phyloP scores from a whole-genome alignment of 2,329 filamentous ascomycete species.

The Aspergillus flavus region DNA sequence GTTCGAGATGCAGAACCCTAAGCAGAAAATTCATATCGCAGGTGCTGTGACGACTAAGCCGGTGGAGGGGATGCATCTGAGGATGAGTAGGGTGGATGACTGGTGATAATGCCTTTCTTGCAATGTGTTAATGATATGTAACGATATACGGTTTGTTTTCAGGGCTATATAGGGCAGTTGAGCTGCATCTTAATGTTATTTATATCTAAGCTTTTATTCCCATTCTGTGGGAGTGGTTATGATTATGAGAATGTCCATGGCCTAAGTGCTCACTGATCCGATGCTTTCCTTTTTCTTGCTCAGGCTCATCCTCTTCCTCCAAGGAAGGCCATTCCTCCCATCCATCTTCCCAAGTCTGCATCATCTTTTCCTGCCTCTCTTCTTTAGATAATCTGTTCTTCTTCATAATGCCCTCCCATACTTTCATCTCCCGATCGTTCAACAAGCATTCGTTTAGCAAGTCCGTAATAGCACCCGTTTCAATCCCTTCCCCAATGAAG shows the following conservation, averaged over 20 bases:
- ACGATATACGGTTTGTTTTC: not conserved
- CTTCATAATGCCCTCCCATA: slow-evolving; percentile 58
- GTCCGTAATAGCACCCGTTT: slow-evolving; percentile 54
- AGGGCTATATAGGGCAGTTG: not conserved
- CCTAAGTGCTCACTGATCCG: slow-evolving; percentile 34
- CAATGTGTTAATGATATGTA: slow-evolving; percentile 6
- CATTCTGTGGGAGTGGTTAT: slow-evolving; percentile 16
- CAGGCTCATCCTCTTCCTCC: slow-evolving; percentile 30
- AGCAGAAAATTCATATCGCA: slow-evolving; percentile 38
- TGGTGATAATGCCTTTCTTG: slow-evolving; percentile 26
- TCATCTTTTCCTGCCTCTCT: slow-evolving; percentile 51
- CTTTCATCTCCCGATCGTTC: slow-evolving; percentile 59
- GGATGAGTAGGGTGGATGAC: slow-evolving; percentile 33
- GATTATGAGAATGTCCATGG: slow-evolving; percentile 20
- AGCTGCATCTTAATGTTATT: not conserved
- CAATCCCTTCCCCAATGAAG: slow-evolving; percentile 70
- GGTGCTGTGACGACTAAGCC: slow-evolving; percentile 45
- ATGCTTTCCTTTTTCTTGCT: slow-evolving; percentile 25
- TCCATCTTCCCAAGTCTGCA: slow-evolving; percentile 60
- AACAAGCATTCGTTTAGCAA: slow-evolving; percentile 65
- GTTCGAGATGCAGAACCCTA: slow-evolving; percentile 41
- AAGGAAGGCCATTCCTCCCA: slow-evolving; percentile 58
- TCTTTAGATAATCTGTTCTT: slow-evolving; percentile 36
- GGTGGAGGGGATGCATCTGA: slow-evolving; percentile 42
- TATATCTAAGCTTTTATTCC: not conserved